These are phyloP conservation scores for Botryotinia convoluta DNA, from an alignment of 2,329 filamentous ascomycete species.

Conservation along the genomic window DNA sequence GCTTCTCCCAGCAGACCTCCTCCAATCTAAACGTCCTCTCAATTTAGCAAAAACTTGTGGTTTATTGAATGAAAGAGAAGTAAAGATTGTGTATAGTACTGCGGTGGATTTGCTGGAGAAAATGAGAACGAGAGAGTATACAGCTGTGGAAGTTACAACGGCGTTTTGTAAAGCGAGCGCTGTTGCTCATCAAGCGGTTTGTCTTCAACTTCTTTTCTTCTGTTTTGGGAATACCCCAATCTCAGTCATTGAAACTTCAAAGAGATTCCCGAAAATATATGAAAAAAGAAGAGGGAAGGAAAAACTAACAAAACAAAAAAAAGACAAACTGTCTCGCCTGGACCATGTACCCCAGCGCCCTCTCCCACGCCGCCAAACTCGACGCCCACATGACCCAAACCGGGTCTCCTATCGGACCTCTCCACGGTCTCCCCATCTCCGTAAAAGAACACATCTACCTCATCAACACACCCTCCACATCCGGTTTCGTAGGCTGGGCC, in stretches of 20 bases:
- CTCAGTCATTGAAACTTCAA: neutral
- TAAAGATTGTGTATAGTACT: conserved; percentile 34
- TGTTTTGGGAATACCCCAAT: neutral
- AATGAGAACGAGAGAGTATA: conserved; percentile 44
- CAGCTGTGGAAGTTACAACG: conserved; percentile 43
- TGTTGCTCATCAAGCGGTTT: conserved; percentile 54
- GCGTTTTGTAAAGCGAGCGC: conserved; percentile 55
- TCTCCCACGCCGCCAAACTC: conserved; percentile 44
- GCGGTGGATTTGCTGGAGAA: conserved; percentile 35
- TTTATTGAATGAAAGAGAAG: neutral
- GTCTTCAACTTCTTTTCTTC: neutral
- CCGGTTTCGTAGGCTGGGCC: conserved; percentile 49
- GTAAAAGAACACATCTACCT: conserved; percentile 56
- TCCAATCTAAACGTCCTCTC: neutral
- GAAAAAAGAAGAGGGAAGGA: conserved; percentile 26
- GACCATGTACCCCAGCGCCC: conserved; percentile 48
- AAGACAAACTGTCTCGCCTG: conserved; percentile 45
- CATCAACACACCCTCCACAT: conserved; percentile 36
- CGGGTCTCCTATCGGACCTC: conserved; percentile 50
- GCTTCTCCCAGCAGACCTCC: neutral
- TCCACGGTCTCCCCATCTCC: conserved; percentile 59
- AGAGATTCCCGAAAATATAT: neutral
- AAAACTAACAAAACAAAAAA: neutral
- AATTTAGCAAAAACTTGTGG: neutral
- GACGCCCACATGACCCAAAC: conserved; percentile 44